These are phyloP conservation scores for Kodamaea hsintzibuensis DNA, from an alignment of 805 yeast species.

Conservation along the genomic window DNA sequence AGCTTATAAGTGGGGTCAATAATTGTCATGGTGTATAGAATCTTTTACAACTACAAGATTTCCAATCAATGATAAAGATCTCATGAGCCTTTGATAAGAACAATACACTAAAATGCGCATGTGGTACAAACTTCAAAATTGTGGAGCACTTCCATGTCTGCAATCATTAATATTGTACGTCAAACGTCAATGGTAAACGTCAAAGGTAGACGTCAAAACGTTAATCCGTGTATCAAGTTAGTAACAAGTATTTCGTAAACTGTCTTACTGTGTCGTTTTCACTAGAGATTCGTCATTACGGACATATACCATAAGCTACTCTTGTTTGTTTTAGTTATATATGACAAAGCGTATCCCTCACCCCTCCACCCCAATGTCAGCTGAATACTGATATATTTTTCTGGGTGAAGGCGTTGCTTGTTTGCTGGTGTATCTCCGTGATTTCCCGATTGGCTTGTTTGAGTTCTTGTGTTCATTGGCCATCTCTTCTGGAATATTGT, in stretches of 20 bases:
- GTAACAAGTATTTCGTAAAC: too few relatives aligned
- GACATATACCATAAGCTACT: too few relatives aligned
- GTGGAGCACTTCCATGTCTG: background rate
- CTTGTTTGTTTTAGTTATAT: background rate
- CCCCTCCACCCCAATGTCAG: background rate
- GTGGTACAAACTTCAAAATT: background rate
- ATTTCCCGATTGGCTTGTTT: background rate
- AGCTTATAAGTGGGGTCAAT: constrained; percentile 27
- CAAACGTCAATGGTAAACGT: background rate
- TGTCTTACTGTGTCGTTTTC: too few relatives aligned
- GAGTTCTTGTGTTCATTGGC: background rate
- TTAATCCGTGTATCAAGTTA: too few relatives aligned
- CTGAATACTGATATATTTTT: background rate
- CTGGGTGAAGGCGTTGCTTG: background rate
- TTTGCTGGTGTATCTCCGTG: background rate
- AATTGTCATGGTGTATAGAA: background rate
- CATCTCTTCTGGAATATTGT: background rate
- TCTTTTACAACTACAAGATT: background rate
- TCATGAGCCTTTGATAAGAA: background rate
- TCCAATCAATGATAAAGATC: background rate
- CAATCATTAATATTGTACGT: background rate
- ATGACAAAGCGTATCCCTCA: background rate
- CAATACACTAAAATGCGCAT: background rate
- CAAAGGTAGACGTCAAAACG: background rate
- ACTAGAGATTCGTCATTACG: too few relatives aligned